These are phyloP conservation scores for Quercus phellos DNA, from an alignment of 331 rosid species.

Conservation along the genomic window DNA sequence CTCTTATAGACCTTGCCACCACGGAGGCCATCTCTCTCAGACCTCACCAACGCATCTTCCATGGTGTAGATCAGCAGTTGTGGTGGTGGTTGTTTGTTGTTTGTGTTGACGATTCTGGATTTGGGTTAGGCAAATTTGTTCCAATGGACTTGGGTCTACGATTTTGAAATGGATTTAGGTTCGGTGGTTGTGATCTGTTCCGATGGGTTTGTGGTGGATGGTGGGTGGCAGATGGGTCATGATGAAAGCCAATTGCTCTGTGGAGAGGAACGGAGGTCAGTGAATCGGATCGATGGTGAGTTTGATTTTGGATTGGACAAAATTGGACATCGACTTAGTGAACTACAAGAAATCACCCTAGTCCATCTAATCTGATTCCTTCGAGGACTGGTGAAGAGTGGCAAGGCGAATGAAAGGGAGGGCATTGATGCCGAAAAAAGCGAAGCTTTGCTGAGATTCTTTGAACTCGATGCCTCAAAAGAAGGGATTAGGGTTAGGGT, in stretches of 20 bases:
- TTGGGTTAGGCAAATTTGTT: too few species aligned
- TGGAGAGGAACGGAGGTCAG: conserved; percentile 61
- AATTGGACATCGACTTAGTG: conserved; percentile 74
- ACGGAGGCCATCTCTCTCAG: too few species aligned
- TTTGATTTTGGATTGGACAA: conserved; percentile 54
- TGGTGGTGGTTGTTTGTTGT: too few species aligned
- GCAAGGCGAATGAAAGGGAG: conserved; percentile 34
- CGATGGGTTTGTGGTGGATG: too few species aligned
- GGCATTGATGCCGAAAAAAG: conserved; percentile 45
- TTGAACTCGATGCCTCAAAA: conserved; percentile 70
- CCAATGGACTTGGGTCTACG: too few species aligned
- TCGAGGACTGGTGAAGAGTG: conserved; percentile 38
- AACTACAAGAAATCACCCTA: conserved; percentile 63
- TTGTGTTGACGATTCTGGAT: too few species aligned
- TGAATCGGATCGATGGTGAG: conserved; percentile 57
- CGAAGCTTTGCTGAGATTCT: conserved; percentile 56
- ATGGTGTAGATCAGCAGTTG: too few species aligned
- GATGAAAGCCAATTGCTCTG: conserved; percentile 36
- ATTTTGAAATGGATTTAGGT: too few species aligned
- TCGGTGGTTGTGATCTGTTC: too few species aligned
- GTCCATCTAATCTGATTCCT: conserved; percentile 70
- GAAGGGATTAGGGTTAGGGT: conserved; percentile 37
- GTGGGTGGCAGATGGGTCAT: too few species aligned
- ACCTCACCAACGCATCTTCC: too few species aligned
- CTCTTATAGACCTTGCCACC: too few species aligned